These are phyloP conservation scores for Hymenoscyphus repandus DNA, from an alignment of 2,329 filamentous ascomycete genomes.

Conservation along the genomic window DNA sequence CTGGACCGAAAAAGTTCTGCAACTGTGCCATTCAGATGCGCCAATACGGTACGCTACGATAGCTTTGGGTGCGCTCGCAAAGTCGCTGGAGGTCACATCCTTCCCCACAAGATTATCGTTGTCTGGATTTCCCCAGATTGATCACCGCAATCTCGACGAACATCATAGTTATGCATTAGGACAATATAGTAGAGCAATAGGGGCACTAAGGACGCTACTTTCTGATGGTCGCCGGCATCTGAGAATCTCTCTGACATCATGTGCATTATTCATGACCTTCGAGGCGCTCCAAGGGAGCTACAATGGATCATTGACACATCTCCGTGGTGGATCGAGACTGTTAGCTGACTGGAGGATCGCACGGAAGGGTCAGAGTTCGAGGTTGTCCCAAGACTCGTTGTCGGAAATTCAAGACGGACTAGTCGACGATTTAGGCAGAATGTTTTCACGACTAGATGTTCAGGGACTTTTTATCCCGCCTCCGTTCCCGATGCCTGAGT, in stretches of 20 bases:
- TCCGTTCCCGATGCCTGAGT: constrained; percentile 29
- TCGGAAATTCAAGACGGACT: constrained; percentile 31
- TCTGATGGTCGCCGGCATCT: constrained; percentile 28
- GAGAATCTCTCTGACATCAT: constrained; percentile 28
- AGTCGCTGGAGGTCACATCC: constrained; percentile 28
- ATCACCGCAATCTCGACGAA: constrained; percentile 28
- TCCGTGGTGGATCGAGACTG: constrained; percentile 27
- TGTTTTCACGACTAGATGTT: constrained; percentile 30
- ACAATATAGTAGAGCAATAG: constrained; percentile 29
- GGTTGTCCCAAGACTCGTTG: constrained; percentile 30
- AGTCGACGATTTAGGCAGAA: constrained; percentile 28
- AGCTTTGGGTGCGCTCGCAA: constrained; percentile 28
- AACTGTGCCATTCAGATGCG: constrained; percentile 29
- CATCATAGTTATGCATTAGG: constrained; percentile 29
- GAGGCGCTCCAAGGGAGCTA: constrained; percentile 30
- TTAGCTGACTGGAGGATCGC: constrained; percentile 30
- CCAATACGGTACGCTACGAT: constrained; percentile 29
- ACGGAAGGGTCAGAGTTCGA: constrained; percentile 24
- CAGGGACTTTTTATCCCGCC: constrained; percentile 29
- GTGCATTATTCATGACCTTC: constrained; percentile 30
- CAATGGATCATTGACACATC: constrained; percentile 28
- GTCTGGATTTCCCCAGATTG: constrained; percentile 30
- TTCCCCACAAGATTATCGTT: constrained; percentile 28
- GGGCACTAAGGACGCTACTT: constrained; percentile 24
- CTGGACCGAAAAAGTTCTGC: constrained; percentile 31